Evolutionary conservation across 352 stramenopile genomes (phyloP).

Genomic region (Phytophthora multivora): DNA sequence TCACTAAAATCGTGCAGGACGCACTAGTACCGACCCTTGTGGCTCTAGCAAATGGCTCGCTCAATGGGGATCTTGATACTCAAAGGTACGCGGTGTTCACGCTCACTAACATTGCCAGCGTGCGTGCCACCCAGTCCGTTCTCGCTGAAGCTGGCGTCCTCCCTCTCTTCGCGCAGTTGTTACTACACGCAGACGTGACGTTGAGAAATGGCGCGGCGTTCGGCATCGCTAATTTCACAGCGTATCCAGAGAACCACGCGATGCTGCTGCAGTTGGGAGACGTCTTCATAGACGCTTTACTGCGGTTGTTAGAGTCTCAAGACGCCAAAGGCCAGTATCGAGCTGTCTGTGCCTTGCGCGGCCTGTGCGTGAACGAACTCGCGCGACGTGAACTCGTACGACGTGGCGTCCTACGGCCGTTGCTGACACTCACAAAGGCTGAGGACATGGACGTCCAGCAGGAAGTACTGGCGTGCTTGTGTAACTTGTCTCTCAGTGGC

Average conservation of each 20-base stretch:
- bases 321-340: constrained; percentile 89
- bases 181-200: constrained; percentile 83
- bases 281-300: constrained; percentile 57
- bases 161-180: constrained; percentile 66
- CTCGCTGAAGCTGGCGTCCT: constrained; percentile 81
- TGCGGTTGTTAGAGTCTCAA: constrained; percentile 60
- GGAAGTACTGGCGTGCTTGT: constrained; percentile 96
- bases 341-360: constrained; percentile 90
- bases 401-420: constrained; percentile 78
- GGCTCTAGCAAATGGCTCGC: constrained; percentile 68
- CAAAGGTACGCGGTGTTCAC: constrained; percentile 93
- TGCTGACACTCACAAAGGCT: constrained; percentile 91
- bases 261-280: constrained; percentile 66
- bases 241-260: constrained; percentile 91
- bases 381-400: constrained; percentile 91
- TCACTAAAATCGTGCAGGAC: constrained; percentile 91
- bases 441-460: constrained; percentile 95
- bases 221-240: constrained; percentile 93
- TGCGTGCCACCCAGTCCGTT: constrained; percentile 82
- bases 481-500: constrained; percentile 96
- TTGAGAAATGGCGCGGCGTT: constrained; percentile 92
- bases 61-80: constrained; percentile 91
- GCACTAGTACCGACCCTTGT: constrained; percentile 90
- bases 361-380: constrained; percentile 89
- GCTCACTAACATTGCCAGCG: constrained; percentile 93